phyloP scores from a whole-genome alignment of 495 filamentous ascomycete species.

The Letharia lupina region DNA sequence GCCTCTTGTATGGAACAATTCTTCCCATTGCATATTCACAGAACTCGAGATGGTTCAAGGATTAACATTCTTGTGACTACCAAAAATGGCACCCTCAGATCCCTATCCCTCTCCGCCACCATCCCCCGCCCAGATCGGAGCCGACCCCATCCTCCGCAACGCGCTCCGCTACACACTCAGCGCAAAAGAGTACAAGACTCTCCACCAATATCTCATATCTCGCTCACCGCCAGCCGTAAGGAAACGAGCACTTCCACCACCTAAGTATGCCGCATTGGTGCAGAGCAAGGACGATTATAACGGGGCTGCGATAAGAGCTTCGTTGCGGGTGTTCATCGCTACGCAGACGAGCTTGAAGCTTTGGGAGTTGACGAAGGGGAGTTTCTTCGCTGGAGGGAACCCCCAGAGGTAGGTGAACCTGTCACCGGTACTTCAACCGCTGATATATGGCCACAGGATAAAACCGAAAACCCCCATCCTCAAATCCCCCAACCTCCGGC shows the following conservation, averaged over 20 bases:
- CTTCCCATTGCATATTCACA: neutral
- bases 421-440: neutral
- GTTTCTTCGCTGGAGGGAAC: slow-evolving; percentile 31
- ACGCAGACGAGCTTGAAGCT: slow-evolving; percentile 62
- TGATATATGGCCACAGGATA: slow-evolving; percentile 27
- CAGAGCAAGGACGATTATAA: slow-evolving; percentile 61
- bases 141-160: slow-evolving; percentile 47
- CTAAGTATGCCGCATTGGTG: slow-evolving; percentile 43
- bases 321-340: slow-evolving; percentile 65
- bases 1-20: neutral
- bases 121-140: slow-evolving; percentile 10
- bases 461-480: slow-evolving; percentile 46
- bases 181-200: slow-evolving; percentile 71
- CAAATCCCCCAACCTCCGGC: slow-evolving; percentile 62
- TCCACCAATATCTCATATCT: slow-evolving; percentile 70
- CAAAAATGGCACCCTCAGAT: slow-evolving; percentile 15
- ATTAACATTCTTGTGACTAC: neutral
- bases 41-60: neutral
- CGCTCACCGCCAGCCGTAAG: slow-evolving; percentile 49
- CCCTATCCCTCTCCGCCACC: slow-evolving; percentile 22
- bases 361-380: slow-evolving; percentile 47
- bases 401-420: slow-evolving; percentile 38
- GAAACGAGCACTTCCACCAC: slow-evolving; percentile 51
- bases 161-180: slow-evolving; percentile 76
- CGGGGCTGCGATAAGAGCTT: slow-evolving; percentile 66